Evolutionary conservation across 176 grass and related monocot genomes (phyloP).

Genomic region (Chrysopogon serrulatus): DNA sequence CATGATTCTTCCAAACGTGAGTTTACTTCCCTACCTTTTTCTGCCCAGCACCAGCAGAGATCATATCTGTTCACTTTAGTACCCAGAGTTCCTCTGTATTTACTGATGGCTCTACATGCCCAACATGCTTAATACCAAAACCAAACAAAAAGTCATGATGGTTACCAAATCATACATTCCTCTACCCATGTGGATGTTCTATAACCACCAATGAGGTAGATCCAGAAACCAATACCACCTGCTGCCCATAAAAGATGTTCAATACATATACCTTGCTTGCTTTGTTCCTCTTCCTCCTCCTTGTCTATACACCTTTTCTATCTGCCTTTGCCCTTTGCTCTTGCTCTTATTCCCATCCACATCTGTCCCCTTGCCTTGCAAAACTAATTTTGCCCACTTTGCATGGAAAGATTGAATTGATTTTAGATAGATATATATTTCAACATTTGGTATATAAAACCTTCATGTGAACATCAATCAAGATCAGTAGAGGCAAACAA

Average conservation of each 20-base stretch:
- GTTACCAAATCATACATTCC: background rate
- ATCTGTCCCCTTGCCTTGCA: background rate
- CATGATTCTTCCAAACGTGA: background rate
- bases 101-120: background rate
- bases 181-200: background rate
- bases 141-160: background rate
- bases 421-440: background rate
- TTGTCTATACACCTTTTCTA: background rate
- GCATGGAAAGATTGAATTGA: background rate
- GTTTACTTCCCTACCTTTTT: background rate
- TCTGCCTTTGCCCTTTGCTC: background rate
- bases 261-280: background rate
- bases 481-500: background rate
- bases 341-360: background rate
- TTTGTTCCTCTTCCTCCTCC: constrained; percentile 19
- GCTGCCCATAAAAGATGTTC: background rate
- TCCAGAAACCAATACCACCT: constrained; percentile 1
- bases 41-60: too few species aligned
- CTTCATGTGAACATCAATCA: background rate
- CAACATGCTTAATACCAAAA: background rate
- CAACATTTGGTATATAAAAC: background rate
- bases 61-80: background rate
- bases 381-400: background rate
- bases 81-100: background rate
- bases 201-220: background rate